Evolutionary conservation across 768 basidiomycete genomes (phyloP).

Genomic region (Cubamyces lactineus): DNA sequence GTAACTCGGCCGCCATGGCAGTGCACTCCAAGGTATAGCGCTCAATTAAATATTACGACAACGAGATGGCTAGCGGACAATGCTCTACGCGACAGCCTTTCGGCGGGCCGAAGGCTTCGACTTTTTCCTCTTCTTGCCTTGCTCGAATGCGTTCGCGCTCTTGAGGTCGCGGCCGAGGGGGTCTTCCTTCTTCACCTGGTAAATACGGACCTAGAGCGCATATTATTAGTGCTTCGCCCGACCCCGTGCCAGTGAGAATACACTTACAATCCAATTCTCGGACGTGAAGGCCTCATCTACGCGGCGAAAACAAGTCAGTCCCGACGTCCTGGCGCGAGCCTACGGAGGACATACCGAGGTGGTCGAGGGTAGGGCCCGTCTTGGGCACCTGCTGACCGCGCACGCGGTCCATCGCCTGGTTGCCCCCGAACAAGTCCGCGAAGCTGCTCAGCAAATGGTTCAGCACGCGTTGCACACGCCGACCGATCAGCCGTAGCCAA

Average conservation of each 20-base stretch:
- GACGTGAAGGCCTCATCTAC: slow-evolving; percentile 97
- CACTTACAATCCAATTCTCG: slow-evolving; percentile 97
- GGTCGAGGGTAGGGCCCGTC: slow-evolving; percentile 80
- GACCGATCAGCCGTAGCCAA: slow-evolving; percentile 18
- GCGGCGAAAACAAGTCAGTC: slow-evolving; percentile 11
- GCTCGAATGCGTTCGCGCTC: slow-evolving; percentile 80
- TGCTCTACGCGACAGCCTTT: slow-evolving; percentile 44
- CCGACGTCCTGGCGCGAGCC: background rate
- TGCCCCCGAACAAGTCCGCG: slow-evolving; percentile 81
- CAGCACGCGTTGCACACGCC: slow-evolving; percentile 5
- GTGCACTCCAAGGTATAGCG: background rate
- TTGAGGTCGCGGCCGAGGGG: slow-evolving; percentile 87
- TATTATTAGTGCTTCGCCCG: background rate
- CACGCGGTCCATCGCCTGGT: slow-evolving; percentile 80
- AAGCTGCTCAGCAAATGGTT: slow-evolving; percentile 55
- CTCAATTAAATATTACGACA: background rate
- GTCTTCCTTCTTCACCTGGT: slow-evolving; percentile 94
- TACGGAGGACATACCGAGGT: slow-evolving; percentile 59
- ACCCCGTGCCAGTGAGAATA: background rate
- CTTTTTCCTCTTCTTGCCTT: slow-evolving; percentile 90
- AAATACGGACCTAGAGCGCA: slow-evolving; percentile 76
- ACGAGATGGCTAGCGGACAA: background rate
- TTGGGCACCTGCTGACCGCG: slow-evolving; percentile 83
- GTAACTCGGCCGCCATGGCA: no score
- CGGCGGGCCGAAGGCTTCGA: slow-evolving; percentile 68